phyloP scores from a whole-genome alignment of 164 flowering plant genomes.

The Piper longum region DNA sequence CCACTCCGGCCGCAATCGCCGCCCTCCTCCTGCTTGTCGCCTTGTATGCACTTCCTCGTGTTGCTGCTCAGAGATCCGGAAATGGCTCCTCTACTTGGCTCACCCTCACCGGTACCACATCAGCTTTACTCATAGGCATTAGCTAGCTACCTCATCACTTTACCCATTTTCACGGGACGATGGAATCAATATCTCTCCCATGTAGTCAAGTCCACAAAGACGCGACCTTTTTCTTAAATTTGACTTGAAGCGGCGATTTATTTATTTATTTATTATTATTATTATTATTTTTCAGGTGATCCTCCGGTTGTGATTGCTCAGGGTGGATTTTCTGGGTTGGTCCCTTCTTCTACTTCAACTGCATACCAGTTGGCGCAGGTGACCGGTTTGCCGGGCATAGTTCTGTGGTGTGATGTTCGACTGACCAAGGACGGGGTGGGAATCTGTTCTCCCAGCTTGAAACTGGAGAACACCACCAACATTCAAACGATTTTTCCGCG shows the following conservation, averaged over 20 bases:
- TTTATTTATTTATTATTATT: too few species aligned
- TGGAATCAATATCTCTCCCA: too few species aligned
- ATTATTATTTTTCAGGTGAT: constrained; percentile 62
- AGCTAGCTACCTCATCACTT: neutral
- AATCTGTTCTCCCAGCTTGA: constrained; percentile 50
- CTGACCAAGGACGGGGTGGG: constrained; percentile 69
- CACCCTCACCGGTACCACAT: constrained; percentile 2
- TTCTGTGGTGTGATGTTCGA: constrained; percentile 86
- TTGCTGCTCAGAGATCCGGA: too few species aligned
- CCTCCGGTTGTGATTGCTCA: constrained; percentile 37
- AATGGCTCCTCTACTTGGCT: neutral
- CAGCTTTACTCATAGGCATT: neutral
- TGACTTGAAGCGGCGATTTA: too few species aligned
- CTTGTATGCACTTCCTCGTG: too few species aligned
- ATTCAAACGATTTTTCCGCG: constrained; percentile 9
- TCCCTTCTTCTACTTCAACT: constrained; percentile 30
- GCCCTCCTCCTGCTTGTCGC: too few species aligned
- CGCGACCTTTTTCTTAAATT: neutral
- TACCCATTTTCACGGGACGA: too few species aligned
- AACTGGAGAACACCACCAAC: constrained; percentile 35
- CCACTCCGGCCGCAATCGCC: too few species aligned
- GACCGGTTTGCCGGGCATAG: constrained; percentile 17
- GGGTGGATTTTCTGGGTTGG: constrained; percentile 42
- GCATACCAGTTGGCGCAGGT: constrained; percentile 18
- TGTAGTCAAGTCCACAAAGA: too few species aligned